phyloP scores from a whole-genome alignment of 2,329 filamentous ascomycete species.

The Clonostachys chloroleuca region DNA sequence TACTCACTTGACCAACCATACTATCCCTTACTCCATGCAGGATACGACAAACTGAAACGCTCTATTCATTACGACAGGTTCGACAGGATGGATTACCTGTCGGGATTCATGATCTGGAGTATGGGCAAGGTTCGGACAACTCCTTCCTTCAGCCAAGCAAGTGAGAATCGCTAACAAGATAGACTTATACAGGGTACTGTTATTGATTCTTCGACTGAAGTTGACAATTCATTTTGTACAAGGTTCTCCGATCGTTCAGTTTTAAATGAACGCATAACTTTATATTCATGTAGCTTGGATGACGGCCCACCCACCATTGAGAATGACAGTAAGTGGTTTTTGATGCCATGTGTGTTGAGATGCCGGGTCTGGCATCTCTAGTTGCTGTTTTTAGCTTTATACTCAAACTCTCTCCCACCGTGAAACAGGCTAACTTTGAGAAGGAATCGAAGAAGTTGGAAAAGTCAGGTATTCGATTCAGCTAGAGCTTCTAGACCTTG shows the following conservation, averaged over 20 bases:
- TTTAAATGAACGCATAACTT: too few relatives aligned
- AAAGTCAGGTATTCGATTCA: background rate
- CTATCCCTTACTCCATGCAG: background rate
- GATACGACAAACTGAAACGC: background rate
- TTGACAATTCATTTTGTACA: background rate
- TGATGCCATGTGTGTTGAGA: background rate
- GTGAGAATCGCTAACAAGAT: too few relatives aligned
- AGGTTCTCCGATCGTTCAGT: too few relatives aligned
- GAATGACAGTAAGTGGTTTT: background rate
- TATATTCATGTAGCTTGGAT: background rate
- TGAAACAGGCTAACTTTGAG: background rate
- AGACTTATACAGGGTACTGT: too few relatives aligned
- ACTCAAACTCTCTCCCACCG: too few relatives aligned
- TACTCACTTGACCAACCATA: background rate
- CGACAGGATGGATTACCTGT: background rate
- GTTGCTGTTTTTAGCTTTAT: too few relatives aligned
- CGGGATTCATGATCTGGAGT: background rate
- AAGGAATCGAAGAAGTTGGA: background rate
- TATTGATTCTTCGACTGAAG: too few relatives aligned
- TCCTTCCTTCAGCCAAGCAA: too few relatives aligned
- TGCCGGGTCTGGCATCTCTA: too few relatives aligned
- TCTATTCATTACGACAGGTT: too few relatives aligned
- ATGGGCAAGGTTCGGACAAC: background rate
- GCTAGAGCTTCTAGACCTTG: background rate
- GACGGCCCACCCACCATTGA: background rate